phyloP scores from a whole-genome alignment of 331 rosid species.

The Malus hybrid region DNA sequence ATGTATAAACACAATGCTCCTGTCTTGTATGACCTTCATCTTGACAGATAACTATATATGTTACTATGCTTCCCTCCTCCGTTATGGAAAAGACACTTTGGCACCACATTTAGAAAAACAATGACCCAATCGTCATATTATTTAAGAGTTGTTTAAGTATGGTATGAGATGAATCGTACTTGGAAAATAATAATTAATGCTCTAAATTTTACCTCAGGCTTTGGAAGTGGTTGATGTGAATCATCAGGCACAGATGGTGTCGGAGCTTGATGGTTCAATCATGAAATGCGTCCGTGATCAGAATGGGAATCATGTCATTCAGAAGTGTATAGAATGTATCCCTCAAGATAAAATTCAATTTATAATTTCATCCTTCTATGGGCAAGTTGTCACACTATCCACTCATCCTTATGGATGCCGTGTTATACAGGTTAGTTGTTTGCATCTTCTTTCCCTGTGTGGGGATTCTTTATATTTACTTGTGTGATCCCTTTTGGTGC shows the following conservation, averaged over 20 bases:
- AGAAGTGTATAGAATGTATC: constrained; percentile 84
- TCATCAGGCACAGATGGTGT: constrained; percentile 81
- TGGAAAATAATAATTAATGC: background rate
- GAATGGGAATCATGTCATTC: constrained; percentile 94
- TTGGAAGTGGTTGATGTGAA: constrained; percentile 80
- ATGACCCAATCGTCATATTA: background rate
- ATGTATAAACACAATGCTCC: background rate
- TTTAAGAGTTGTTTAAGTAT: background rate
- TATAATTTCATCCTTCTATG: constrained; percentile 82
- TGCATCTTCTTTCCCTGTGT: constrained; percentile 5
- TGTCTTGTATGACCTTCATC: background rate
- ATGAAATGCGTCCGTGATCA: constrained; percentile 96
- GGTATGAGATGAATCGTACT: background rate
- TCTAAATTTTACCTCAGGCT: constrained; percentile 46
- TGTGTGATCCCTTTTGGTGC: constrained; percentile 26
- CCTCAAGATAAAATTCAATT: constrained; percentile 89
- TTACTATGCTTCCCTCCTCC: background rate
- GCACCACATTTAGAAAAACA: background rate
- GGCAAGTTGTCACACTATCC: constrained; percentile 87
- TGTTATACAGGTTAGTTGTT: constrained; percentile 75
- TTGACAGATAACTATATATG: background rate
- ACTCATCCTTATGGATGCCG: constrained; percentile 98
- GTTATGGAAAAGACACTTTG: background rate
- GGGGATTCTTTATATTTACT: constrained; percentile 10
- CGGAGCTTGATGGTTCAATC: constrained; percentile 78